phyloP scores from a whole-genome alignment of 352 stramenopile species.

The Blastocystis sp. region DNA sequence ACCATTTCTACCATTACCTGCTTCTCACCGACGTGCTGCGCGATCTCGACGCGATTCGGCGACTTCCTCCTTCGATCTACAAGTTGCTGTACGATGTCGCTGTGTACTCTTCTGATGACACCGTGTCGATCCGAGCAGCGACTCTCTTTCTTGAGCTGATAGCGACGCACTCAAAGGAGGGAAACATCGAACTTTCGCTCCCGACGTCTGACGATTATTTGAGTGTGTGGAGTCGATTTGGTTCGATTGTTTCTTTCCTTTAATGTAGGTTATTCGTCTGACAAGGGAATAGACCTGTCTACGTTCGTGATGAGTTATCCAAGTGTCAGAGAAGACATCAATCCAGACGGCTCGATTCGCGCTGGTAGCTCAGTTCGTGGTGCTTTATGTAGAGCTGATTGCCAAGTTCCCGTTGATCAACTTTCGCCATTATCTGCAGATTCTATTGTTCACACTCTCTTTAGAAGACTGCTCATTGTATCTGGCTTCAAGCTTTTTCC shows the following conservation, averaged over 20 bases:
- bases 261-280: not conserved
- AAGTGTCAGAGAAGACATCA: not conserved
- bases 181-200: not conserved
- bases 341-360: not conserved
- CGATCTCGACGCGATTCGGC: not conserved
- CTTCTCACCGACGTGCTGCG: conserved; percentile 5
- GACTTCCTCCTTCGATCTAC: not conserved
- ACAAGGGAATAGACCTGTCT: not conserved
- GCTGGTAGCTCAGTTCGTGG: not conserved
- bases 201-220: not conserved
- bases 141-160: not conserved
- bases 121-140: not conserved
- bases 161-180: not conserved
- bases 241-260: not conserved
- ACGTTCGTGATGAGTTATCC: not conserved
- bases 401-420: not conserved
- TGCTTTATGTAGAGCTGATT: not conserved
- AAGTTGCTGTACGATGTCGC: not conserved
- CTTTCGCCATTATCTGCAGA: not conserved
- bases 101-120: not conserved
- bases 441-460: not conserved
- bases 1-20: not conserved
- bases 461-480: not conserved
- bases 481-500: not conserved
- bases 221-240: not conserved